phyloP scores from a whole-genome alignment of 257 asterid genomes.

The Salvia rosmarinus region DNA sequence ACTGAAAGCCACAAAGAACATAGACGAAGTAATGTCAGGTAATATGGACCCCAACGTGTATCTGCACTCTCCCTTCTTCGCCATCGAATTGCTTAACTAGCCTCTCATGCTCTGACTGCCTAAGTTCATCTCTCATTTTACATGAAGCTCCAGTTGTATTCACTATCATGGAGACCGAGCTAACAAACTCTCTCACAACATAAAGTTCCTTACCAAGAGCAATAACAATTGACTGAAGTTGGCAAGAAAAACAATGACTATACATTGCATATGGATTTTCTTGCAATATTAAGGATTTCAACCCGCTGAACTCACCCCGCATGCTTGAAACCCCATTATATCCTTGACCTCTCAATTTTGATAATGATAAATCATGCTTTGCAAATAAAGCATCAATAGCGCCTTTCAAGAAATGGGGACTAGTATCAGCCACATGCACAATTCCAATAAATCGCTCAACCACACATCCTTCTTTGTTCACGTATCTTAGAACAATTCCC shows the following conservation, averaged over 20 bases:
- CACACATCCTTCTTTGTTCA: background rate
- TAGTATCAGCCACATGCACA: background rate
- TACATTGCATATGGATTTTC: slow-evolving; percentile 2
- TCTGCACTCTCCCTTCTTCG: background rate
- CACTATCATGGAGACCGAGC: background rate
- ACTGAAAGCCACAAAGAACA: background rate
- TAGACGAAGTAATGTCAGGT: background rate
- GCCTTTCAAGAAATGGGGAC: background rate
- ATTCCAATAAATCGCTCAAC: slow-evolving; percentile 1
- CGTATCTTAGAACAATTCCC: background rate
- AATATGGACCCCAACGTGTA: background rate
- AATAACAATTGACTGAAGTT: background rate
- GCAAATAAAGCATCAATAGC: slow-evolving; percentile 13
- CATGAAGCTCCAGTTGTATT: background rate
- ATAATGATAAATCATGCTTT: background rate
- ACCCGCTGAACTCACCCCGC: background rate
- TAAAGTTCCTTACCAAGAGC: background rate
- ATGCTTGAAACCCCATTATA: background rate
- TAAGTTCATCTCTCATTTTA: background rate
- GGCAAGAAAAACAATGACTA: background rate
- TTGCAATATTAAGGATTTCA: background rate
- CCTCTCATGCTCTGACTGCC: background rate
- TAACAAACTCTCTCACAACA: background rate
- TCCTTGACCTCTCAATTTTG: background rate
- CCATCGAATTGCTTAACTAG: background rate